Evolutionary conservation across 176 grass and related monocot genomes (phyloP), one percentile per base, ranked within the genome.

Genomic region (Phragmites australis): DNA sequence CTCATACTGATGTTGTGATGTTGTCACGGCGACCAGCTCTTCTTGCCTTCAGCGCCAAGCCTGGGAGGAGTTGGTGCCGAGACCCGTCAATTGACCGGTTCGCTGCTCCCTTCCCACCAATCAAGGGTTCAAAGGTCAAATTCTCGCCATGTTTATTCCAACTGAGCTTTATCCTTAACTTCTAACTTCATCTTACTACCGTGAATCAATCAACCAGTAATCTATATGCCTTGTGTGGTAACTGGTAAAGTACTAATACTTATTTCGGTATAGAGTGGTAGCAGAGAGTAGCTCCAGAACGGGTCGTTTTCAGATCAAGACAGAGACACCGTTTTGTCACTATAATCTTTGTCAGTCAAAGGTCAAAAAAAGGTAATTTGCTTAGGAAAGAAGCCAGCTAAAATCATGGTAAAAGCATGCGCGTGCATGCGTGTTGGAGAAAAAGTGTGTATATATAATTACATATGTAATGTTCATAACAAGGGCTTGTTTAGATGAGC

Each of bases 1-100:
- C 5, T n/a, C 62, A 1, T 8, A 37, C 34, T 37, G 34, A 37
- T 37, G 30, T 39, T 37, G 14, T 7, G 1, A 5, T 47, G 45
- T 11, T 17, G 22, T 45, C 67, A 45, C 44, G 25, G 44, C 44
- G 68, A 71, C 68, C 68, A 23, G 3, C 8, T 19, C 6, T 22
- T 23, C 17, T 9, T 82, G 57, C 53, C 65, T 60, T 84, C 25
- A 26, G 41, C 30, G 50, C 41, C 44, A 84, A 77, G 82, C 55
- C 46, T 15, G 17, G 50, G 22, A 15, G 30, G 14, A 57, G 67
- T 22, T 22, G 23, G 27, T 45, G 9, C n/a, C n/a, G 27, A 32
- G 59, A 62, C 59, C 31, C 1, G 32, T 62, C 29, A 6, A 18
- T 51, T 42, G 78, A 81, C 51, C 70, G 6, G 3, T 59, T 68